A percentile compares a stretch with the other conserved stretches of the same genome.
These are phyloP conservation scores for Silybum marianum DNA, from an alignment of 129 eudicot genomes.

Conservation along the genomic window DNA sequence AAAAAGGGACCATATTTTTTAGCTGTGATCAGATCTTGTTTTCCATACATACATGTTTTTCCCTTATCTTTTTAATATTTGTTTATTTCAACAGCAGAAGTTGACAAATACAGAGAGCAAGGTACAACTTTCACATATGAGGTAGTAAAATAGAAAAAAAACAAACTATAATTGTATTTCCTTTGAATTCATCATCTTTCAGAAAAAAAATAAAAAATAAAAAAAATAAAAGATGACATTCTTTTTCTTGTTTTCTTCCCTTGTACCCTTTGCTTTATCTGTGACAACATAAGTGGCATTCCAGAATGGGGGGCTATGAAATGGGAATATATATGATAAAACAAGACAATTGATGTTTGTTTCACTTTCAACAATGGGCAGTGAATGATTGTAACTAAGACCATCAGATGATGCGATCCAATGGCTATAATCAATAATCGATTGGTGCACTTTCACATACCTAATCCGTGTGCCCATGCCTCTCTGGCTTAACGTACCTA, in stretches of 20 bases:
- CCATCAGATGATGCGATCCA: conserved; percentile 8
- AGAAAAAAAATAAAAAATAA: too few relatives aligned
- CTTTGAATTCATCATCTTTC: conserved; percentile 4
- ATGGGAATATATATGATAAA: not conserved
- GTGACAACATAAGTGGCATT: conserved; percentile 3
- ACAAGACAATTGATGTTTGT: conserved; percentile 8
- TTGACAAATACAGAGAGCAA: not conserved
- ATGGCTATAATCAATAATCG: not conserved
- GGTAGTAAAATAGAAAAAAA: not conserved
- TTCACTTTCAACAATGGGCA: not conserved
- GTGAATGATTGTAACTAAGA: conserved; percentile 8
- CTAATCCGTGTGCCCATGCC: not conserved
- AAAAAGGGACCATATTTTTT: not conserved
- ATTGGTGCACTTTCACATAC: conserved; percentile 13
- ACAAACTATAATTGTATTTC: not conserved
- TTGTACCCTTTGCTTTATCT: conserved; percentile 3
- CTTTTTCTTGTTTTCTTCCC: not conserved
- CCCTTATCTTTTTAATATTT: not conserved
- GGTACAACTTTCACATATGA: conserved; percentile 1
- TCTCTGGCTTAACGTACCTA: conserved; percentile 4
- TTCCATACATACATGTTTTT: not conserved
- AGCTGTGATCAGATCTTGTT: not conserved
- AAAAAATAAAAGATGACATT: not conserved
- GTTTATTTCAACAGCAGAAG: not conserved
- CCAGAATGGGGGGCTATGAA: conserved; percentile 1